These are phyloP conservation scores for Mycena sp. DNA, from an alignment of 1,284 basidiomycete species.

Conservation along the genomic window DNA sequence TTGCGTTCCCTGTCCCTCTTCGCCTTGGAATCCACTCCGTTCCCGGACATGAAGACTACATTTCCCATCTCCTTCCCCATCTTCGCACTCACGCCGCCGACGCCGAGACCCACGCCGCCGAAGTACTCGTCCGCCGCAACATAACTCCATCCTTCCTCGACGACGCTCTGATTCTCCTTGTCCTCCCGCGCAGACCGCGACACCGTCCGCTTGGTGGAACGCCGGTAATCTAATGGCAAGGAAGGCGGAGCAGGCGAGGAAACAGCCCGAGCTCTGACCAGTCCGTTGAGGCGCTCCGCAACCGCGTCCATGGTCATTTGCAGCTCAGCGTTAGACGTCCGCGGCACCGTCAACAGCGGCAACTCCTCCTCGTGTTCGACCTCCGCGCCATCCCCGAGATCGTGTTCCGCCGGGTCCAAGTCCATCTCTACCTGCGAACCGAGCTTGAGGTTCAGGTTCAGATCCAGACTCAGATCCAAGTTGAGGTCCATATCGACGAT, in stretches of 20 bases:
- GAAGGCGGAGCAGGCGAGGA: slow-evolving; percentile 22
- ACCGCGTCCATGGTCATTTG: slow-evolving; percentile 58
- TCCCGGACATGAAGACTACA: slow-evolving; percentile 50
- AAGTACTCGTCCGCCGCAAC: slow-evolving; percentile 46
- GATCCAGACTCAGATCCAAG: slow-evolving; percentile 28
- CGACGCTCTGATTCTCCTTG: slow-evolving; percentile 66
- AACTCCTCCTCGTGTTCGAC: slow-evolving; percentile 35
- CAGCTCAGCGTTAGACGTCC: slow-evolving; percentile 52
- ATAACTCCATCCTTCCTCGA: slow-evolving; percentile 53
- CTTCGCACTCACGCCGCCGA: slow-evolving; percentile 49
- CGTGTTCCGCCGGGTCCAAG: slow-evolving; percentile 17
- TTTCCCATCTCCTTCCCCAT: slow-evolving; percentile 65
- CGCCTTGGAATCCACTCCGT: slow-evolving; percentile 47
- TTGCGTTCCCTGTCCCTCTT: slow-evolving; percentile 65
- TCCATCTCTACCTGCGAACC: slow-evolving; percentile 24
- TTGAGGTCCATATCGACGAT: slow-evolving; percentile 37
- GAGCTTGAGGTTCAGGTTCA: slow-evolving; percentile 32
- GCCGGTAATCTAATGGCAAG: slow-evolving; percentile 14
- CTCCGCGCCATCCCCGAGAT: slow-evolving; percentile 16
- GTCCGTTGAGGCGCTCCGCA: slow-evolving; percentile 55
- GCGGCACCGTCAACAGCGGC: slow-evolving; percentile 51
- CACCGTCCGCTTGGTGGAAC: slow-evolving; percentile 18
- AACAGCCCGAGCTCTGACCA: slow-evolving; percentile 41
- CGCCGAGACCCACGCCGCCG: slow-evolving; percentile 56
- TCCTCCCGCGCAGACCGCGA: slow-evolving; percentile 39